Percentiles rank a stretch among this genome's conserved stretches.
Conservation (phyloP, 495 filamentous ascomycete genomes). For the Daldinia caldariorum region DNA sequence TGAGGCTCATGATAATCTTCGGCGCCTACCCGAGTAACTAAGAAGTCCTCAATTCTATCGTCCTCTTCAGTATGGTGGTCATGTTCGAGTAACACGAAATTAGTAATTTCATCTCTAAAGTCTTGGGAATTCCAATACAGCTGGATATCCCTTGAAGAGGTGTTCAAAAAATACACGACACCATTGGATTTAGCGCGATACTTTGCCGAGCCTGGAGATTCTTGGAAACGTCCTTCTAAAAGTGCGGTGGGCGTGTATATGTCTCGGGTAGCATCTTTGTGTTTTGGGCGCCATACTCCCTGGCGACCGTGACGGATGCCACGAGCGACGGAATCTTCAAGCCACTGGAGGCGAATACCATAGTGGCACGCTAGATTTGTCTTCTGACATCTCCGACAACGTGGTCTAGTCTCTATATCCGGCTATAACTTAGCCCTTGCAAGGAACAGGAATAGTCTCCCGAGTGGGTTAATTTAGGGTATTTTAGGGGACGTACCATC, state of each 20-base stretch:
- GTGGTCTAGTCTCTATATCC: conserved; percentile 15
- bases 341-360: conserved; percentile 17
- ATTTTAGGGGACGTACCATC: conserved; percentile 9
- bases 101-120: not conserved
- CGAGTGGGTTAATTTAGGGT: not conserved
- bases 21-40: not conserved
- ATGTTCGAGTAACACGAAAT: not conserved
- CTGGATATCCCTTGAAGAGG: conserved; percentile 7
- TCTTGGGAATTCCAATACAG: not conserved
- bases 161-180: conserved; percentile 14
- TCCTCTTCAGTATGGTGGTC: not conserved
- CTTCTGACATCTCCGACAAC: conserved; percentile 18
- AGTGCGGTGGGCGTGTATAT: not conserved
- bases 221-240: not conserved
- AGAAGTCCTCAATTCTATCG: not conserved
- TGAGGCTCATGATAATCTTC: not conserved
- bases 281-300: conserved; percentile 13
- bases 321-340: conserved; percentile 14
- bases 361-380: conserved; percentile 13
- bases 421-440: conserved; percentile 2
- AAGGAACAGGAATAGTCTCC: not conserved
- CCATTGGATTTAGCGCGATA: conserved; percentile 13
- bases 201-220: conserved; percentile 9
- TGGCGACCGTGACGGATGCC: conserved; percentile 15
- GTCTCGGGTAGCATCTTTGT: not conserved